phyloP scores from a whole-genome alignment of 2,329 filamentous ascomycete species.

The Colletotrichum spaethianum region DNA sequence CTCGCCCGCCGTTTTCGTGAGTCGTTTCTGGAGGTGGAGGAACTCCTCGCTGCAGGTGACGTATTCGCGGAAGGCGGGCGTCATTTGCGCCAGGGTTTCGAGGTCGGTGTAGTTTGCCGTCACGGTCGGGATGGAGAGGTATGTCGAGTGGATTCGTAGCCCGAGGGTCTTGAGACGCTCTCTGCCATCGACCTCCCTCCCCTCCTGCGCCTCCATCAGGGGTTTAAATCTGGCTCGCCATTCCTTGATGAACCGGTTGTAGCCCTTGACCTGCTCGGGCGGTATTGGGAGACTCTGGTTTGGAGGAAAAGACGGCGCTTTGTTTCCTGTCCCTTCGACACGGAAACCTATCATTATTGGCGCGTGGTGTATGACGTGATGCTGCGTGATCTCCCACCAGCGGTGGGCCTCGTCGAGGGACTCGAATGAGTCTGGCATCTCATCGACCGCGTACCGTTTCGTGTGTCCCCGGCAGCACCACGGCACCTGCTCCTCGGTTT shows the following conservation, averaged over 20 bases:
- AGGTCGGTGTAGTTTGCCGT: slow-evolving; percentile 50
- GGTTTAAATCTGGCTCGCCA: slow-evolving; percentile 22
- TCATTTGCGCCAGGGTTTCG: slow-evolving; percentile 53
- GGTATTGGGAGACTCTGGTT: slow-evolving; percentile 20
- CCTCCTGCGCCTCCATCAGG: slow-evolving; percentile 43
- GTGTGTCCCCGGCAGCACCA: slow-evolving; percentile 33
- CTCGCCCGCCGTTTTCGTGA: slow-evolving; percentile 2
- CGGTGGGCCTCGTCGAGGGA: slow-evolving; percentile 30
- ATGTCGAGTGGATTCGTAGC: slow-evolving; percentile 22
- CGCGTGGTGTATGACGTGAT: slow-evolving; percentile 25
- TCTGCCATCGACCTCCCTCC: not conserved
- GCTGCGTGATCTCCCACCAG: slow-evolving; percentile 37
- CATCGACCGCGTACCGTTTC: slow-evolving; percentile 31
- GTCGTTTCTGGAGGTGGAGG: slow-evolving; percentile 3
- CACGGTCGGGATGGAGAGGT: slow-evolving; percentile 47
- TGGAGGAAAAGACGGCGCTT: slow-evolving; percentile 6
- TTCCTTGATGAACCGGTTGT: slow-evolving; percentile 34
- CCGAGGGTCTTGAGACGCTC: slow-evolving; percentile 25
- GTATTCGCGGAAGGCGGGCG: slow-evolving; percentile 53
- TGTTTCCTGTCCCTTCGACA: slow-evolving; percentile 24
- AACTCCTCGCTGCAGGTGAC: slow-evolving; percentile 26
- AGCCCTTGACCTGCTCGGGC: slow-evolving; percentile 33
- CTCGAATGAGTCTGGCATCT: slow-evolving; percentile 28
- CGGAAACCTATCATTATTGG: slow-evolving; percentile 31
- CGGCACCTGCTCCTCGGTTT: slow-evolving; percentile 11